A percentile compares a stretch with the other conserved stretches of the same genome.
Conservation (phyloP, 2,329 filamentous ascomycete species). For the Cladosporium sp. region DNA sequence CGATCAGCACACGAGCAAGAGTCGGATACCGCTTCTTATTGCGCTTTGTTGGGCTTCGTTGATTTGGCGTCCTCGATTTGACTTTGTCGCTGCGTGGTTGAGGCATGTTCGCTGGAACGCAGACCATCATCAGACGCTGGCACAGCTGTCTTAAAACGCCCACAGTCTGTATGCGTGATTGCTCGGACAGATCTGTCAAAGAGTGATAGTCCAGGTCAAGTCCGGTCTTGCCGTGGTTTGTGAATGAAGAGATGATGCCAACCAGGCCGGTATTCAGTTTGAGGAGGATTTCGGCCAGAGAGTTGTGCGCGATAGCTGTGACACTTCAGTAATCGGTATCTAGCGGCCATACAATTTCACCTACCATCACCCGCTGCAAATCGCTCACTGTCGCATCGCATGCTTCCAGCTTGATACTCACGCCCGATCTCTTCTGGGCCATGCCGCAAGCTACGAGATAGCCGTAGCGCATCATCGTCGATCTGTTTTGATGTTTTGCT, state of each 20-base stretch:
- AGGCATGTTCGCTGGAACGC: not conserved
- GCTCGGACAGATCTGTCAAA: constrained; percentile 43
- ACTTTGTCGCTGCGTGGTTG: not conserved
- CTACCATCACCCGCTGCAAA: constrained; percentile 44
- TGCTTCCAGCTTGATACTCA: constrained; percentile 37
- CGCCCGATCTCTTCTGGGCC: constrained; percentile 40
- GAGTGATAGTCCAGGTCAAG: constrained; percentile 39
- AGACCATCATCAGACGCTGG: constrained; percentile 15
- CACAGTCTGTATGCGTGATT: constrained; percentile 42
- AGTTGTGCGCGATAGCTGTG: constrained; percentile 42
- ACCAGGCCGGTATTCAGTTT: constrained; percentile 46
- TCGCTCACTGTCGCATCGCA: constrained; percentile 33
- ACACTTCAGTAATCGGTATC: not conserved
- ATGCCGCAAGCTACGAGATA: constrained; percentile 38
- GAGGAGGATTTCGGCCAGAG: constrained; percentile 43
- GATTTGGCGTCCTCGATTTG: not conserved
- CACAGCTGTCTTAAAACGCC: constrained; percentile 39
- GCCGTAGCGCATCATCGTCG: constrained; percentile 33
- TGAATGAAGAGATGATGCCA: constrained; percentile 42
- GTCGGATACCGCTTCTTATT: constrained; percentile 19
- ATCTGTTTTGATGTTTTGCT: constrained; percentile 13
- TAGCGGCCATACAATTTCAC: constrained; percentile 13
- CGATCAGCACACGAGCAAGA: constrained; percentile 28
- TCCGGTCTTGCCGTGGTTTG: constrained; percentile 32
- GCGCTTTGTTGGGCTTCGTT: constrained; percentile 7